Base-by-base conservation (phyloP, 306 rosid genomes). In the Hippophae rhamnoides region DNA sequence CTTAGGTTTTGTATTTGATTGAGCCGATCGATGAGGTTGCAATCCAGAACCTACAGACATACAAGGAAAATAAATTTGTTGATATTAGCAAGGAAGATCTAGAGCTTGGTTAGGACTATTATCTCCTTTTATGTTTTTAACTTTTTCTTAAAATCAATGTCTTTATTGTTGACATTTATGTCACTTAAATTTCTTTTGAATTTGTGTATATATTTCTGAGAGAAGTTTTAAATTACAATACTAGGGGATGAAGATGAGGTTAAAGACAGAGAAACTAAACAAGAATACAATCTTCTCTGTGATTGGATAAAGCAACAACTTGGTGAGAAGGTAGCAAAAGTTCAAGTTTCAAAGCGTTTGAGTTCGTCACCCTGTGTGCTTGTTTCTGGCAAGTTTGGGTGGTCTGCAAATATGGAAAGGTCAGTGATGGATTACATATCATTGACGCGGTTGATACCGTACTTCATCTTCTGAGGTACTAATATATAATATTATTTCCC, bases 371-470 rank as follows among this genome's bases (percentile, higher is more conserved):
- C 99, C 18, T 88, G 99, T 73, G 99, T 93, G 75, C 97, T 93
- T 72, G 99, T 93, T 55, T 93, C 97, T 47, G 99, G 99, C 52
- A 93, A 93, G 84, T 93, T 93, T 80, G 97, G 97, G 52, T 93
- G 99, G 99, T 93, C 99, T 13, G 99, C 99, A 44, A 93, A 88
- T 65, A 93, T 93, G 99, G 99, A 93, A 75, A 93, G 99, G 97
- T 93, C 31, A 23, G 81, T 59, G 62, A 44, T 57, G 43, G 62
- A 41, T 52, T 25, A 8, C 42, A 25, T 49, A 47, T 41, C 18
- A 45, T 6, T 38, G 25, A 46, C 31, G 38, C 38, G 2, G 38
- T 31, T 25, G 14, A 42, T 50, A 5, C 25, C 61, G 52, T 38
- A 62, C 70, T 47, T 10, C 40, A 2, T 49, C 52, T 43, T 52